Evolutionary conservation across 257 asterid species (phyloP), one percentile per base, ranked within the genome.

Genomic region (Nemophila menziesii): DNA sequence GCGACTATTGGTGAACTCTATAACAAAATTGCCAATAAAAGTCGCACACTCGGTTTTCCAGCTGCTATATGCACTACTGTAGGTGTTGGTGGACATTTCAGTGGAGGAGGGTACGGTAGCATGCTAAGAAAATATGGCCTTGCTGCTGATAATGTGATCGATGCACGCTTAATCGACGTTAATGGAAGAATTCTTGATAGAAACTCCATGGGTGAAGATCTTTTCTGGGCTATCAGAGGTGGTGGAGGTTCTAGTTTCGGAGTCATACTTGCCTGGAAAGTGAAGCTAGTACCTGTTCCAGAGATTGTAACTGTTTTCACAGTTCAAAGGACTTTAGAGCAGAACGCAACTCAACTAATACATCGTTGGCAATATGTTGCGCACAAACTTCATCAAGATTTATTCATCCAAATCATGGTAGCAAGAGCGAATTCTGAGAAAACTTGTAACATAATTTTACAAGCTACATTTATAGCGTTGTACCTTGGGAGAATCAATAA

Each of bases 201-300:
- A n/a, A n/a, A n/a, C n/a, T n/a, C n/a, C n/a, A n/a, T n/a, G n/a
- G n/a, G n/a, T n/a, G n/a, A n/a, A n/a, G n/a, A n/a, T n/a, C n/a
- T n/a, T n/a, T n/a, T n/a, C n/a, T n/a, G n/a, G n/a, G n/a, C n/a
- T n/a, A 46, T 74, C 17, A 41, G 72, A 36, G 82, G 79, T 6
- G 74, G 79, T 3, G 77, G 84, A 1, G 84, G 74, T 4, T 36
- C 59, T 0, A 68, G 69, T 15, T 71, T 67, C 23, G 84, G 77
- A 2, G 38, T 71, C 4, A 44, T 75, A 0, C 4, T 62, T 33
- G 58, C 72, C 2, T 75, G 52, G 22, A 75, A 67, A 52, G 47
- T 71, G 11, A 23, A 26, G 0, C 12, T 75, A 8, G 29, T 68
- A 7, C 10, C 16, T 0, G 65, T n/a, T n/a, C n/a, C n/a, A n/a